These are phyloP conservation scores for Suillus occidentalis DNA, from an alignment of 768 basidiomycete genomes.

Conservation along the genomic window DNA sequence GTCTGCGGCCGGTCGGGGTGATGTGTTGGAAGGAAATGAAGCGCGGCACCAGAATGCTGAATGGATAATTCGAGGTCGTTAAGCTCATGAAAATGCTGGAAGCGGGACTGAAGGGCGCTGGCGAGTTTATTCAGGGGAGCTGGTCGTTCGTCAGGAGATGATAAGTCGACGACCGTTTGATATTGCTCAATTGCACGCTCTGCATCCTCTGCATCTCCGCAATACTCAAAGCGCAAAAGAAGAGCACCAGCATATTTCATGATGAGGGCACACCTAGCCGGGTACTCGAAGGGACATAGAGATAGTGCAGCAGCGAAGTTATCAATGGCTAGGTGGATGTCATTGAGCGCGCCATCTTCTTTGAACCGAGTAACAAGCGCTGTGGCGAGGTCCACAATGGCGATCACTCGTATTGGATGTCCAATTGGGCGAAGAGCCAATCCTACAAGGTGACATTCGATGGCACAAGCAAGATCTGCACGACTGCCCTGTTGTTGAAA, in stretches of 20 bases:
- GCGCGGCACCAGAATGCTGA: conserved; percentile 19
- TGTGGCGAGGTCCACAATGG: conserved; percentile 30
- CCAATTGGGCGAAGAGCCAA: conserved; percentile 27
- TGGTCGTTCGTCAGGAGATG: not conserved
- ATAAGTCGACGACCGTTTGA: not conserved
- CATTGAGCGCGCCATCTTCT: conserved; percentile 19
- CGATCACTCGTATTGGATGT: conserved; percentile 24
- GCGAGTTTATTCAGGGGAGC: not conserved
- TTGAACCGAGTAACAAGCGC: conserved; percentile 29
- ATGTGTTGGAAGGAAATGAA: conserved; percentile 14
- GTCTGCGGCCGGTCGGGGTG: conserved; percentile 20
- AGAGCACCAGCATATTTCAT: conserved; percentile 33
- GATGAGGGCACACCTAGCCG: conserved; percentile 16
- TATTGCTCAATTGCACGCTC: conserved; percentile 17
- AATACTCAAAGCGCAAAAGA: conserved; percentile 25
- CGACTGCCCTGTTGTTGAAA: conserved; percentile 27
- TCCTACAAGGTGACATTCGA: conserved; percentile 27
- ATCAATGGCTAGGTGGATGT: conserved; percentile 31
- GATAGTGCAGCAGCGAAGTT: conserved; percentile 18
- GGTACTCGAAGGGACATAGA: conserved; percentile 18
- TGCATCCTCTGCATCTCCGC: conserved; percentile 23
- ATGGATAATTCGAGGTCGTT: conserved; percentile 26
- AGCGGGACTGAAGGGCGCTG: not conserved
- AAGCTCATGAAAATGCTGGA: not conserved
- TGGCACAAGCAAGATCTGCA: conserved; percentile 27